Percentiles rank a stretch among this genome's conserved stretches.
phyloP scores from a whole-genome alignment of 345 rosid genomes.

The Salix udensis region DNA sequence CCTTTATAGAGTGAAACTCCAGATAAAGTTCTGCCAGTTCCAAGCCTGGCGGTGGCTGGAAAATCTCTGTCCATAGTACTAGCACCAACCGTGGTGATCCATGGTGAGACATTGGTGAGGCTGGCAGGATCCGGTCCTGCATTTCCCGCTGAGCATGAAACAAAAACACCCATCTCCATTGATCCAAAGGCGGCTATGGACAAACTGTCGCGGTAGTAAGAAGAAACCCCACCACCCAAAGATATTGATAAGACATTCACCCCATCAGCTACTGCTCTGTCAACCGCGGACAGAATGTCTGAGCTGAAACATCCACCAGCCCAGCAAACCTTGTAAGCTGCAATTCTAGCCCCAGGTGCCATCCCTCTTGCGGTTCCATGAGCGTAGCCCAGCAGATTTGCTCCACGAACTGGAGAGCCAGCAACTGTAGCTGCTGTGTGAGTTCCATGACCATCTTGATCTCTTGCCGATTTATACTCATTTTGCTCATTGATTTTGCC shows the following conservation, averaged over 20 bases:
- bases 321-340: constrained; percentile 33
- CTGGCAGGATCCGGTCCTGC: constrained; percentile 31
- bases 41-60: constrained; percentile 18
- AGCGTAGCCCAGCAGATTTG: constrained; percentile 27
- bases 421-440: constrained; percentile 32
- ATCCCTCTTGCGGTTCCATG: constrained; percentile 33
- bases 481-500: constrained; percentile 23
- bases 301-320: constrained; percentile 30
- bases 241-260: constrained; percentile 28
- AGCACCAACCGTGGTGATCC: constrained; percentile 32
- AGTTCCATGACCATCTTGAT: constrained; percentile 35
- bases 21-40: constrained; percentile 19
- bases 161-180: constrained; percentile 29
- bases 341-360: constrained; percentile 31
- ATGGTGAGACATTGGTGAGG: constrained; percentile 28
- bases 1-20: constrained; percentile 29
- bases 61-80: constrained; percentile 29
- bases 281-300: constrained; percentile 28
- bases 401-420: constrained; percentile 22
- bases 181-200: constrained; percentile 31
- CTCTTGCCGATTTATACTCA: constrained; percentile 28
- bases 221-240: constrained; percentile 27
- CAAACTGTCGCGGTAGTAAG: constrained; percentile 26
- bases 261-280: constrained; percentile 31
- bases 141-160: constrained; percentile 33